Percentiles rank a stretch among this genome's conserved stretches.
Evolutionary conservation across 306 rosid species (phyloP).

Genomic region (Ziziphus jujuba): DNA sequence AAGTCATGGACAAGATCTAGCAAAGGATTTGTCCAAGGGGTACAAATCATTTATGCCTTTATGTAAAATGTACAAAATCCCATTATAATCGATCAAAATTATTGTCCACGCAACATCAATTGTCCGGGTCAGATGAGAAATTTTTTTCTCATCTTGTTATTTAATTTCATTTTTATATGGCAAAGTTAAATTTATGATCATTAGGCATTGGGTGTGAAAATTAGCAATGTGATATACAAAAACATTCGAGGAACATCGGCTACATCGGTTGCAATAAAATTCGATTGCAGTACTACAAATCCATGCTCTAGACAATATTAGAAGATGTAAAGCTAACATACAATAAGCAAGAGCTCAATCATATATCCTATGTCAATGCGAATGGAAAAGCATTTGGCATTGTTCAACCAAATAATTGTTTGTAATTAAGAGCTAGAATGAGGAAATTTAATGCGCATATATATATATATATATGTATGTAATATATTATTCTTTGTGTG

Average conservation of each 20-base stretch:
- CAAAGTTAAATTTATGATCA: too few species aligned
- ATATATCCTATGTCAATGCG: slow-evolving; percentile 26
- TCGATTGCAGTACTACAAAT: not conserved
- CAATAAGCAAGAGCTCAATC: slow-evolving; percentile 22
- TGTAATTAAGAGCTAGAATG: not conserved
- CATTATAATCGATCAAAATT: slow-evolving; percentile 27
- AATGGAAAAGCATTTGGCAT: slow-evolving; percentile 25
- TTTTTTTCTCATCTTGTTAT: not conserved
- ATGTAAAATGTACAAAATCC: slow-evolving; percentile 31
- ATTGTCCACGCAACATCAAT: slow-evolving; percentile 25
- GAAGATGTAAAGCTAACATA: slow-evolving; percentile 29
- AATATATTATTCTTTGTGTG: too few species aligned
- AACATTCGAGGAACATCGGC: not conserved
- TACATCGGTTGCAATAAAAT: not conserved
- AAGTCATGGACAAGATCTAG: slow-evolving; percentile 28
- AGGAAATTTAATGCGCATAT: too few species aligned
- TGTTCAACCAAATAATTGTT: slow-evolving; percentile 35
- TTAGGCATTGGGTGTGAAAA: not conserved
- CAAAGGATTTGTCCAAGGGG: slow-evolving; percentile 16
- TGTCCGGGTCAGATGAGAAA: slow-evolving; percentile 17
- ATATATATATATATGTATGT: too few species aligned
- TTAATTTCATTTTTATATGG: too few species aligned
- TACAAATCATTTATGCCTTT: not conserved
- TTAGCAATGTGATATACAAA: not conserved
- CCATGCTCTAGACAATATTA: not conserved